phyloP scores from a whole-genome alignment of 2,329 filamentous ascomycete genomes.

The Exophiala sp. region DNA sequence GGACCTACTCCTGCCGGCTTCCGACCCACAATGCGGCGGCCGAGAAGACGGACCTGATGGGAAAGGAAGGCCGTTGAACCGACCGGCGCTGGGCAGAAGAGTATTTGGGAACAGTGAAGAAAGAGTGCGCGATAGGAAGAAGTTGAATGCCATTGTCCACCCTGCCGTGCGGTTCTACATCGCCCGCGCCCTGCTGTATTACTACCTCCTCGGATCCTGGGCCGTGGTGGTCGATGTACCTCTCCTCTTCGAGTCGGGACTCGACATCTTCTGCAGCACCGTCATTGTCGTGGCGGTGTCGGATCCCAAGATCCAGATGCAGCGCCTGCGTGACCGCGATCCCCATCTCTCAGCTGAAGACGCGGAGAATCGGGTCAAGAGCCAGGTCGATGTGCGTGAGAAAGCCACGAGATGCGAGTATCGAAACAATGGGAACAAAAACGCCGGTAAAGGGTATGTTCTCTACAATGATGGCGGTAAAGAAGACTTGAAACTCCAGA shows the following conservation, averaged over 20 bases:
- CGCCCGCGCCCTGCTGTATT: slow-evolving; percentile 64
- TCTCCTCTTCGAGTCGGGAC: slow-evolving; percentile 78
- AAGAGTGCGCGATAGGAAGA: slow-evolving; percentile 62
- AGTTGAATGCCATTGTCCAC: slow-evolving; percentile 86
- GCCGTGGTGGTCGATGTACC: slow-evolving; percentile 90
- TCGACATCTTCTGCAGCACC: slow-evolving; percentile 78
- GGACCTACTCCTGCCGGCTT: slow-evolving; percentile 66
- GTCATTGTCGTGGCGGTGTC: slow-evolving; percentile 81
- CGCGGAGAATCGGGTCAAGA: slow-evolving; percentile 75
- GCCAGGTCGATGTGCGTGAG: slow-evolving; percentile 76
- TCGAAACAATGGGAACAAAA: slow-evolving; percentile 48
- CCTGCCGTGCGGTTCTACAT: slow-evolving; percentile 81
- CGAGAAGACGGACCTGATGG: slow-evolving; percentile 32
- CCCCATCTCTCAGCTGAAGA: slow-evolving; percentile 74
- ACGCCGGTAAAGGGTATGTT: slow-evolving; percentile 60
- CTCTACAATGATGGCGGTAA: slow-evolving; percentile 83
- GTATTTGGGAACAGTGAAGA: slow-evolving; percentile 79
- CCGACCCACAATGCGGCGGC: slow-evolving; percentile 35
- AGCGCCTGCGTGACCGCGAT: slow-evolving; percentile 68
- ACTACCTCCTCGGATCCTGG: slow-evolving; percentile 72
- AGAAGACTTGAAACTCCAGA: slow-evolving; percentile 61
- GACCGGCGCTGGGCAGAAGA: slow-evolving; percentile 73
- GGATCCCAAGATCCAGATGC: slow-evolving; percentile 76
- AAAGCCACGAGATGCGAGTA: slow-evolving; percentile 72
- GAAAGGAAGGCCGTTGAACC: slow-evolving; percentile 70